Base-by-base conservation (phyloP, 1,284 basidiomycete genomes). In the Trametes versicolor region DNA sequence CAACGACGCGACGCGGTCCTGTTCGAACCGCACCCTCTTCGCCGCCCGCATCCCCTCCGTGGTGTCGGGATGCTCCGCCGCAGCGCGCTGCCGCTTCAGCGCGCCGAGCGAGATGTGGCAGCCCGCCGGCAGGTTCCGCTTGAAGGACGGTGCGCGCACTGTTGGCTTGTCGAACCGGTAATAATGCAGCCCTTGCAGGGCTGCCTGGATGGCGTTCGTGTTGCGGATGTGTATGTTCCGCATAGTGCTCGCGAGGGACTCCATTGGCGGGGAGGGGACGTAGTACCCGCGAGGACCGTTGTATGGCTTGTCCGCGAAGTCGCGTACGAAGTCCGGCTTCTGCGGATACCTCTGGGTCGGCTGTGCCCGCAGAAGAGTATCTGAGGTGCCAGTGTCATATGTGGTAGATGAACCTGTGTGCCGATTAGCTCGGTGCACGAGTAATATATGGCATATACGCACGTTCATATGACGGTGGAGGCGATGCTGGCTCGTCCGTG, bases 261-360 rank as follows among this genome's bases (percentile, higher is more conserved):
- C 72, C 5, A 62, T 70, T 4, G 71, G 71, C 4, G 71, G 73
- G 36, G 72, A 56, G 2, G 73, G 72, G 23, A 73, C 69, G 56
- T 76, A 75, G 48, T 64, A 71, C 9, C 73, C 73, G 23, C 63
- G 66, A 4, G 65, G 68, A 15, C 73, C 71, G 21, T 67, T 52
- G 66, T 74, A 72, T 6, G 66, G 59, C 49, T 66, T 64, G 45
- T 62, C 36, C 1, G 70, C 76, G 45, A 70, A 78, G 63, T 78
- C 77, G 43, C 71, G 71, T 15, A 72, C 66, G 36, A 71, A 74
- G 51, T 71, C 62, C 15, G 67, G 64, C 9, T 65, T 61, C 2
- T 69, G 61, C 6, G 60, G 36, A 5, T 49, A n/a, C 13, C 57
- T 34, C 7, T 50, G 29, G 9, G 51, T 32, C 2, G 59, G 47